Conservation (phyloP, 225 moss, liverwort and hornwort species). For the Sphagnum tenellum region DNA sequence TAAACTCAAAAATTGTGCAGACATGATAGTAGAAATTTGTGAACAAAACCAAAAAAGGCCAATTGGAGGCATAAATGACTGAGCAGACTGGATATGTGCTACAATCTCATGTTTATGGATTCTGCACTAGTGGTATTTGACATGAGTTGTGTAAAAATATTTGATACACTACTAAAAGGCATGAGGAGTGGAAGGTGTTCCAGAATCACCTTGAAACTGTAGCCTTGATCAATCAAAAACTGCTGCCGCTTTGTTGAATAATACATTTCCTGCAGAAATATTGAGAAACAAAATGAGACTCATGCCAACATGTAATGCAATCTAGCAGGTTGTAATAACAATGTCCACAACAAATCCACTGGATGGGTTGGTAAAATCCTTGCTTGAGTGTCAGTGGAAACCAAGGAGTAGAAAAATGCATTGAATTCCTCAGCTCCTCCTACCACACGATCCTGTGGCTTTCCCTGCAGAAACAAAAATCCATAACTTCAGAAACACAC, state of each 20-base stretch:
- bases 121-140: too few species aligned
- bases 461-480: conserved; percentile 37
- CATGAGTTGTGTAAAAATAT: too few species aligned
- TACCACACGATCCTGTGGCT: conserved; percentile 81
- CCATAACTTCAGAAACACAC: too few species aligned
- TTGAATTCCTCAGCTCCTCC: conserved; percentile 96
- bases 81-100: too few species aligned
- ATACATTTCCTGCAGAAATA: conserved; percentile 69
- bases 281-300: neutral
- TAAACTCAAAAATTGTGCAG: too few species aligned
- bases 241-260: conserved; percentile 89
- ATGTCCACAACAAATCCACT: too few species aligned
- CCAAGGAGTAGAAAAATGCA: conserved; percentile 91
- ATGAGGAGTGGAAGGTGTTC: too few species aligned
- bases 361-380: conserved; percentile 1
- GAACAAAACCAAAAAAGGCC: too few species aligned
- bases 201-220: conserved; percentile 77
- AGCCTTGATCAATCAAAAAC: conserved; percentile 93
- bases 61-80: too few species aligned
- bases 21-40: too few species aligned
- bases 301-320: neutral
- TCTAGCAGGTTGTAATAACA: neutral
- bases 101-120: too few species aligned
- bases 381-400: conserved; percentile 91
- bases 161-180: too few species aligned